phyloP scores from a whole-genome alignment of 2,329 filamentous ascomycete species.

The Alternaria sp. region DNA sequence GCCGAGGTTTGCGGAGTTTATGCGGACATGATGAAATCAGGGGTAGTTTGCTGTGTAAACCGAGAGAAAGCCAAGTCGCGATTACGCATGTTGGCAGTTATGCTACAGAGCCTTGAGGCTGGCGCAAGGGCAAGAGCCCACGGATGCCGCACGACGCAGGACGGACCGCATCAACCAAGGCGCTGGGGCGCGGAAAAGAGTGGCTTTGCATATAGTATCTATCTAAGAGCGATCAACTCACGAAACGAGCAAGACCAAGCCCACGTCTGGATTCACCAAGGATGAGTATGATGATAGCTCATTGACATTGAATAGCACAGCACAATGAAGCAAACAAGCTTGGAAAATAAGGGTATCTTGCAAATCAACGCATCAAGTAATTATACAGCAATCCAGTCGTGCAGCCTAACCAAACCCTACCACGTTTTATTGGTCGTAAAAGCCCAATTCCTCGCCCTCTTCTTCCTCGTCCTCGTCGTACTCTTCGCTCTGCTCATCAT shows the following conservation, averaged over 20 bases:
- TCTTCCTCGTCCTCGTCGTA: slow-evolving; percentile 41
- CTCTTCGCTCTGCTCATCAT: slow-evolving; percentile 45
- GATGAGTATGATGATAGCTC: neutral
- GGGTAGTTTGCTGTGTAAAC: neutral
- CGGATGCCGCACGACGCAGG: slow-evolving; percentile 2
- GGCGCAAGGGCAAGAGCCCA: slow-evolving; percentile 6
- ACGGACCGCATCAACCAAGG: slow-evolving; percentile 1
- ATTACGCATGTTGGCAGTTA: neutral
- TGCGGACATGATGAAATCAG: slow-evolving; percentile 27
- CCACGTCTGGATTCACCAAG: neutral
- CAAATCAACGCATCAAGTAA: slow-evolving; percentile 11
- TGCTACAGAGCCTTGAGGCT: neutral
- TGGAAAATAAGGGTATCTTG: slow-evolving; percentile 17
- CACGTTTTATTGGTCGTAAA: slow-evolving; percentile 22
- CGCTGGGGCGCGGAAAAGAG: neutral
- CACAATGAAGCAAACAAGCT: neutral
- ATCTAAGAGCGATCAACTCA: slow-evolving; percentile 3
- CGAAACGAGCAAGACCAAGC: neutral
- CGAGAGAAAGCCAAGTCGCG: neutral
- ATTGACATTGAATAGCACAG: slow-evolving; percentile 1
- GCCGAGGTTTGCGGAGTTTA: slow-evolving; percentile 71
- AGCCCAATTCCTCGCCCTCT: slow-evolving; percentile 44
- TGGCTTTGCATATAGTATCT: slow-evolving; percentile 2
- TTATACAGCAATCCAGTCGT: neutral
- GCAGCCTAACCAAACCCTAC: slow-evolving; percentile 8